These are phyloP conservation scores for Puccinia hordei DNA, from an alignment of 1,284 basidiomycete species.

Conservation along the genomic window DNA sequence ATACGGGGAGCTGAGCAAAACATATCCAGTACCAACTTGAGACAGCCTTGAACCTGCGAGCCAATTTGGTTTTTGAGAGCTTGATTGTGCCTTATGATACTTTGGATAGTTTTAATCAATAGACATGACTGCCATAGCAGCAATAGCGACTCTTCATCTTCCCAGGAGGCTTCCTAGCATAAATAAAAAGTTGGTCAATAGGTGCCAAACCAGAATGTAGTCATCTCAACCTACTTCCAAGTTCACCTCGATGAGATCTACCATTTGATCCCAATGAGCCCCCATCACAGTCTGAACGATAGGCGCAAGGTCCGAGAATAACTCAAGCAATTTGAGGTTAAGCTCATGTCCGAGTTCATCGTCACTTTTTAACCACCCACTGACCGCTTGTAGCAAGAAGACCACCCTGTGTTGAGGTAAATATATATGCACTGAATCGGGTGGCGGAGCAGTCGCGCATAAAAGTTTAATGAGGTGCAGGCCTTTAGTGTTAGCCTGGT, in stretches of 20 bases:
- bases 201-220: slow-evolving; percentile 17
- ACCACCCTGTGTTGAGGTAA: slow-evolving; percentile 82
- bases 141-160: slow-evolving; percentile 42
- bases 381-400: slow-evolving; percentile 82
- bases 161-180: slow-evolving; percentile 47
- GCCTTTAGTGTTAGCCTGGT: slow-evolving; percentile 70
- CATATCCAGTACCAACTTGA: slow-evolving; percentile 68
- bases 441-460: slow-evolving; percentile 73
- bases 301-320: slow-evolving; percentile 78
- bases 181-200: background rate
- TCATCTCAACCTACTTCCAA: slow-evolving; percentile 68
- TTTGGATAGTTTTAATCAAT: slow-evolving; percentile 41
- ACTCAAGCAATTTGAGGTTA: slow-evolving; percentile 72
- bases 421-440: slow-evolving; percentile 78
- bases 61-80: slow-evolving; percentile 64
- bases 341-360: slow-evolving; percentile 71
- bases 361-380: slow-evolving; percentile 75
- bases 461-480: slow-evolving; percentile 71
- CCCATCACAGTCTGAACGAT: slow-evolving; percentile 85
- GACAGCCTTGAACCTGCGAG: slow-evolving; percentile 64
- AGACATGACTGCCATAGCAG: slow-evolving; percentile 42
- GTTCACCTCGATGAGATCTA: slow-evolving; percentile 84
- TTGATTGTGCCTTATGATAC: slow-evolving; percentile 43
- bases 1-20: slow-evolving; percentile 65
- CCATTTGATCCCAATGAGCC: slow-evolving; percentile 86